phyloP scores from a whole-genome alignment of 495 filamentous ascomycete genomes.

The Penicillium silybi region DNA sequence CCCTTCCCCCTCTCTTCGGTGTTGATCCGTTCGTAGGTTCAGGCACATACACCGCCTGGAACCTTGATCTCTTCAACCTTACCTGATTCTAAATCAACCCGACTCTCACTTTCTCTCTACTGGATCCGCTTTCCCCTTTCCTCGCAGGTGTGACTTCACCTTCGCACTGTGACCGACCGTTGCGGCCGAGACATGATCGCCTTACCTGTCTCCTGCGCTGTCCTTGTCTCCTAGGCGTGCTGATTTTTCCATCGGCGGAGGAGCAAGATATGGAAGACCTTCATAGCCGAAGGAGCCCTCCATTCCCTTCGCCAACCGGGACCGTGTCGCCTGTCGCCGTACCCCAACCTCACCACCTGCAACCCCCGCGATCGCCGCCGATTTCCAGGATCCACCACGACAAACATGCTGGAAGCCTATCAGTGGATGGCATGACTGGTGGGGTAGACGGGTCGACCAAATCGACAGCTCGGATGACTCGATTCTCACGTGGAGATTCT shows the following conservation, averaged over 20 bases:
- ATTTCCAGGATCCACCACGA: constrained; percentile 16
- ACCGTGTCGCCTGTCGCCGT: constrained; percentile 31
- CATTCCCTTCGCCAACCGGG: constrained; percentile 42
- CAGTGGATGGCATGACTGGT: constrained; percentile 17
- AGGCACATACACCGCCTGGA: constrained; percentile 17
- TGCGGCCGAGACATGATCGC: constrained; percentile 37
- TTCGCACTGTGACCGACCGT: constrained; percentile 16
- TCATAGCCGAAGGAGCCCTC: constrained; percentile 39
- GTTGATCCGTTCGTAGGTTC: background rate
- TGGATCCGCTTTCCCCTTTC: constrained; percentile 4
- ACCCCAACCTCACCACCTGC: constrained; percentile 26
- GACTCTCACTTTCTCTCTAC: background rate
- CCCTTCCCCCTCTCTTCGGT: background rate
- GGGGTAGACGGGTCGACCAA: constrained; percentile 20
- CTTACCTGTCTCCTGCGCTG: constrained; percentile 27
- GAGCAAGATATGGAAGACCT: constrained; percentile 39
- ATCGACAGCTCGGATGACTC: constrained; percentile 4
- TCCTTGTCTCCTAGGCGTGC: constrained; percentile 33
- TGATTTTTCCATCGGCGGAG: constrained; percentile 33
- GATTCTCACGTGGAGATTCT: constrained; percentile 27
- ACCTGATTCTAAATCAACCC: constrained; percentile 10
- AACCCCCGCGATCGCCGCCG: constrained; percentile 25
- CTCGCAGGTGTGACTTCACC: constrained; percentile 1
- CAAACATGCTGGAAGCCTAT: constrained; percentile 8
- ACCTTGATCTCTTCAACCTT: constrained; percentile 12